Base-by-base conservation (phyloP, 148 eudicot species). In the Silene conica region DNA sequence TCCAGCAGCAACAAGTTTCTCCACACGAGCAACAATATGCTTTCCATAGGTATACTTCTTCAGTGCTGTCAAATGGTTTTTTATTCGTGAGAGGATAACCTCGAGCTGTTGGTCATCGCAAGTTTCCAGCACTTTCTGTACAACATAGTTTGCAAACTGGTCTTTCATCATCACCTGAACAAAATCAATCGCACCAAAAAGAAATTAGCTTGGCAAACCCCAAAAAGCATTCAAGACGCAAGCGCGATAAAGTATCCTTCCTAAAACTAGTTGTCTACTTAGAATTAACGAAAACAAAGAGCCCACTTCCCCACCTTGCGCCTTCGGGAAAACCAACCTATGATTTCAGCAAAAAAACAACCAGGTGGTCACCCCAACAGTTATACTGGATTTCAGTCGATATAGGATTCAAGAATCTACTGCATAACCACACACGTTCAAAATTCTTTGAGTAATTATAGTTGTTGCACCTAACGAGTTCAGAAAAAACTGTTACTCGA, bases 21-120 rank as follows among this genome's bases (percentile, higher is more conserved):
- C 96, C 3, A 90, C 96, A 77, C 96, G 96, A 18, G 96, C 96
- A 78, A 90, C 96, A n/a, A 90, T 90, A 77, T 90, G 96, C 84
- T 90, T 90, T 72, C 96, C 96, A 64, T 90, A 90, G 50, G 96
- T 90, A 73, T 90, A 90, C 82, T 90, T 90, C 85, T 90, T 90
- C 68, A 90, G 86, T 8, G 96, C 90, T 72, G 84, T 90, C 80
- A 90, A 77, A 83, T 90, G 96, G 76, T 85, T 86, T 84, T 90
- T 90, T 46, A 90, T 90, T 56, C 90, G 87, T 62, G 84, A 81
- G 74, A 90, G 87, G 72, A 90, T 87, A 63, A 86, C 73, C 80
- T 90, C 96, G 56, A 88, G 96, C 76, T 90, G 92, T 80, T 87
- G 88, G 81, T 90, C 96, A 79, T 88, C 92, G 82, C 96, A 90